These are phyloP conservation scores for Testicularia cyperi DNA, from an alignment of 1,284 basidiomycete genomes.

Conservation along the genomic window DNA sequence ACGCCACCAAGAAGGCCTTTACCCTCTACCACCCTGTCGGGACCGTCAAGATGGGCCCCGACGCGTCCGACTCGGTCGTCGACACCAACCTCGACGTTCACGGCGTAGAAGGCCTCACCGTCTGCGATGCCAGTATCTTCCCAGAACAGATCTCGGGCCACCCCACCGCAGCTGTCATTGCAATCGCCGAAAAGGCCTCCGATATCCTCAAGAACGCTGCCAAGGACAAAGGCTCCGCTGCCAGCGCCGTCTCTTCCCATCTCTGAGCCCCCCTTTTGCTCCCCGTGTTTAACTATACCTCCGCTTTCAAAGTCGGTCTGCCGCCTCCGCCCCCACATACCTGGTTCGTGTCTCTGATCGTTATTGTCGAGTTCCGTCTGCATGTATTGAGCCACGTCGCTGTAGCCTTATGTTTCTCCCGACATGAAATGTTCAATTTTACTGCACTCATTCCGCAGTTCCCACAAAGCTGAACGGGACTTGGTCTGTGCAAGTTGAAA, in stretches of 20 bases:
- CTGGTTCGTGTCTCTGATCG: no score
- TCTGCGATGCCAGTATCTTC: conserved; percentile 49
- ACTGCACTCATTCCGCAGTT: no score
- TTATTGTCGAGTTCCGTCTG: no score
- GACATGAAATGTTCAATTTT: no score
- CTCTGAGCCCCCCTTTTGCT: conserved; percentile 1
- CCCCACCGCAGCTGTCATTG: conserved; percentile 41
- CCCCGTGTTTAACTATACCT: background rate
- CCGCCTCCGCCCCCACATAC: no score
- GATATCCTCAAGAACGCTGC: conserved; percentile 23
- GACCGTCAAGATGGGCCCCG: conserved; percentile 57
- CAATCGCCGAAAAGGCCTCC: conserved; percentile 36
- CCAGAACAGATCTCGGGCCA: conserved; percentile 47
- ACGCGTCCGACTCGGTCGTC: conserved; percentile 24
- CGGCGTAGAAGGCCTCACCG: conserved; percentile 35
- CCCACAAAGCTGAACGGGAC: background rate
- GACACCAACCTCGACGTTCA: conserved; percentile 37
- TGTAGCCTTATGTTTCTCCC: no score
- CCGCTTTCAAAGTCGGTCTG: no score
- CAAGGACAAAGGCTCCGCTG: conserved; percentile 6
- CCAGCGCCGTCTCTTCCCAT: conserved; percentile 17
- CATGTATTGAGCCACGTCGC: no score
- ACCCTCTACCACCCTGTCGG: conserved; percentile 68
- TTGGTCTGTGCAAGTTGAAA: background rate
- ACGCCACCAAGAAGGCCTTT: conserved; percentile 64